Conservation (phyloP, 345 rosid species). For the Gossypium rotundifolium region DNA sequence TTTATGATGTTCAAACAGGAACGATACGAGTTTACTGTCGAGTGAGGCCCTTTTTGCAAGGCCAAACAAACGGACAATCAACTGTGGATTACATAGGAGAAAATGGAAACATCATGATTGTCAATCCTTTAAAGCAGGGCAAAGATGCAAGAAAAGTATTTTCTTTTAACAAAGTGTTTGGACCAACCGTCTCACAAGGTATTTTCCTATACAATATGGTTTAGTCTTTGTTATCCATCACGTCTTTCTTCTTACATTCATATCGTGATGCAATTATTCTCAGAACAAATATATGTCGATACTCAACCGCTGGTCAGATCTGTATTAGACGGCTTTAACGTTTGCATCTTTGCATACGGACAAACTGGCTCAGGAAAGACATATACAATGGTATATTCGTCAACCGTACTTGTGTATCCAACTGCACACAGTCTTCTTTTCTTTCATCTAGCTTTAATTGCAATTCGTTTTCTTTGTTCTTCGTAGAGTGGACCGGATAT, state of each 20-base stretch:
- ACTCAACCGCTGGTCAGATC: conserved; percentile 83
- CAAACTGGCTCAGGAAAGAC: conserved; percentile 99
- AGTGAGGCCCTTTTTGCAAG: conserved; percentile 78
- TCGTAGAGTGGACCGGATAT: conserved; percentile 90
- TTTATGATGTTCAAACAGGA: conserved; percentile 37
- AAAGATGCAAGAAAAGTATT: conserved; percentile 83
- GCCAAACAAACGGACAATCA: conserved; percentile 54
- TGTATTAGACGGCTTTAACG: conserved; percentile 88
- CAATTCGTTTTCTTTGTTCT: neutral
- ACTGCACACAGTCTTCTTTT: neutral
- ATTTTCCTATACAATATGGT: neutral
- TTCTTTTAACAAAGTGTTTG: conserved; percentile 84
- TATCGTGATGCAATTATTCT: conserved; percentile 36
- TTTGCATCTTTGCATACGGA: conserved; percentile 94
- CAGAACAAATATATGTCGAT: conserved; percentile 81
- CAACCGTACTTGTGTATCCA: neutral
- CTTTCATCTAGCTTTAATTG: neutral
- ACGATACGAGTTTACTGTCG: conserved; percentile 83
- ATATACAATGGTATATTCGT: conserved; percentile 70
- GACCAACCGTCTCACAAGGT: conserved; percentile 77
- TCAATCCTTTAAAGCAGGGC: conserved; percentile 79
- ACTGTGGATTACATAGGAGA: conserved; percentile 88
- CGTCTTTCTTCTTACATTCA: neutral
- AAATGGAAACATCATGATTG: conserved; percentile 88
- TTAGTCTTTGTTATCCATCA: neutral